A percentile compares a stretch with the other conserved stretches of the same genome.
phyloP scores from a whole-genome alignment of 345 rosid genomes.

The Excoecaria cochinchinensis region DNA sequence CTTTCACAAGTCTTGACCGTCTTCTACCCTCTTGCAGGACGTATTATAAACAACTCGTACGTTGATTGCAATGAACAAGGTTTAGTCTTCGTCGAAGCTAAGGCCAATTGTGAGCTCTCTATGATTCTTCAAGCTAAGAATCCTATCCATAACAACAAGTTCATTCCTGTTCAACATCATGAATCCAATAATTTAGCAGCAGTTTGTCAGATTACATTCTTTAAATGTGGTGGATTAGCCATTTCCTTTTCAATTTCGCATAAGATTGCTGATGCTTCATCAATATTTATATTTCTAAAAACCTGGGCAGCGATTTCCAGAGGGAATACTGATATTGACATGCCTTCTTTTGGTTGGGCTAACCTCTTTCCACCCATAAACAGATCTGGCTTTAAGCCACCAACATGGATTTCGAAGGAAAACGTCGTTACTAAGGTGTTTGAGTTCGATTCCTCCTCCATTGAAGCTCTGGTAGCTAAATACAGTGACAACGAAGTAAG shows the following conservation, averaged over 20 bases:
- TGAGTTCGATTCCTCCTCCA: neutral
- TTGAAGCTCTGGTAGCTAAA: neutral
- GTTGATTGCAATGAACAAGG: neutral
- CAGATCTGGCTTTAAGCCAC: constrained; percentile 14
- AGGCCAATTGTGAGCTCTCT: neutral
- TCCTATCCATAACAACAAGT: constrained; percentile 14
- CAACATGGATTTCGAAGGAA: constrained; percentile 27
- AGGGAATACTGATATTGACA: neutral
- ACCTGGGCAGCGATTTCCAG: constrained; percentile 14
- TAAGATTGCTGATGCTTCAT: constrained; percentile 15
- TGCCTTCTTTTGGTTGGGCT: neutral
- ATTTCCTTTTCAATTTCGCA: constrained; percentile 17
- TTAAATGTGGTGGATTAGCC: constrained; percentile 20
- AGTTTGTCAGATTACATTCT: constrained; percentile 1
- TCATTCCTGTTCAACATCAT: constrained; percentile 33
- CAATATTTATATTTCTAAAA: constrained; percentile 11
- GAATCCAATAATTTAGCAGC: neutral
- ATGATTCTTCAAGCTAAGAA: constrained; percentile 32
- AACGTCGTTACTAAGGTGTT: constrained; percentile 39
- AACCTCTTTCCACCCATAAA: constrained; percentile 5
- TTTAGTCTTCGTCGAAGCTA: neutral
- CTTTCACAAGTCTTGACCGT: neutral
- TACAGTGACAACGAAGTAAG: neutral
- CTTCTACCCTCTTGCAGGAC: neutral
- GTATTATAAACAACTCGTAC: neutral